phyloP scores from a whole-genome alignment of 805 yeast genomes.

The Sugiyamaella boreocaroliniensis region DNA sequence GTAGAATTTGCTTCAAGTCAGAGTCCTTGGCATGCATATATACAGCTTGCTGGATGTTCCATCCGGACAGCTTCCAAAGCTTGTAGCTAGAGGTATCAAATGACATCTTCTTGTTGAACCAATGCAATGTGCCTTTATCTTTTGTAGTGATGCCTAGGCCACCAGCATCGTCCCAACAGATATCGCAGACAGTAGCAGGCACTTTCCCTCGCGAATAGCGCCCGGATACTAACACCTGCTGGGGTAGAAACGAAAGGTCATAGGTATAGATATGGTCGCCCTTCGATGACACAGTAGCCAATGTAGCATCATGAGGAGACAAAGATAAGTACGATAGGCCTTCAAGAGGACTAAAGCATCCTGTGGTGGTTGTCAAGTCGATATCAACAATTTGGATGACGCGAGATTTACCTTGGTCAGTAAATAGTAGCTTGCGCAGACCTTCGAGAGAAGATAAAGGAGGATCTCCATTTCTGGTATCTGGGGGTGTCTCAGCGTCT shows the following conservation, averaged over 20 bases:
- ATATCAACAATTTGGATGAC: conserved; percentile 46
- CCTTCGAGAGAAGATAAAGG: not conserved
- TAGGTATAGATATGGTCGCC: conserved; percentile 62
- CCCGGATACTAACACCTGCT: conserved; percentile 48
- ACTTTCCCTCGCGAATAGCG: conserved; percentile 59
- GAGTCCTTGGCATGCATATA: not conserved
- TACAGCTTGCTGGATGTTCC: conserved; percentile 16
- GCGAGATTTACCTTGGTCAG: conserved; percentile 17
- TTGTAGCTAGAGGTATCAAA: conserved; percentile 13
- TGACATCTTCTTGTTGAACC: conserved; percentile 38
- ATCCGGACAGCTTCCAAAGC: conserved; percentile 22
- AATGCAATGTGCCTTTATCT: conserved; percentile 54
- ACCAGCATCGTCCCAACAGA: conserved; percentile 48
- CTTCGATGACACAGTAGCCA: conserved; percentile 47
- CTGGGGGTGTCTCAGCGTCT: not conserved
- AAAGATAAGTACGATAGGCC: conserved; percentile 56
- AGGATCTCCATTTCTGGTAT: not conserved
- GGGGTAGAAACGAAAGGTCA: conserved; percentile 51
- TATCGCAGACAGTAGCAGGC: conserved; percentile 43
- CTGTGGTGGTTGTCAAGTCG: conserved; percentile 33
- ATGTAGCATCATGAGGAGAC: conserved; percentile 53
- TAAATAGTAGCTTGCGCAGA: conserved; percentile 17
- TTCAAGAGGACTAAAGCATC: conserved; percentile 50
- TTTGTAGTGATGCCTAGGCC: conserved; percentile 47
- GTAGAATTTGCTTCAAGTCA: conserved; percentile 9